Evolutionary conservation across 1,284 basidiomycete genomes (phyloP), one percentile per base, ranked within the genome.

Genomic region (Sphaerobolus stellatus): DNA sequence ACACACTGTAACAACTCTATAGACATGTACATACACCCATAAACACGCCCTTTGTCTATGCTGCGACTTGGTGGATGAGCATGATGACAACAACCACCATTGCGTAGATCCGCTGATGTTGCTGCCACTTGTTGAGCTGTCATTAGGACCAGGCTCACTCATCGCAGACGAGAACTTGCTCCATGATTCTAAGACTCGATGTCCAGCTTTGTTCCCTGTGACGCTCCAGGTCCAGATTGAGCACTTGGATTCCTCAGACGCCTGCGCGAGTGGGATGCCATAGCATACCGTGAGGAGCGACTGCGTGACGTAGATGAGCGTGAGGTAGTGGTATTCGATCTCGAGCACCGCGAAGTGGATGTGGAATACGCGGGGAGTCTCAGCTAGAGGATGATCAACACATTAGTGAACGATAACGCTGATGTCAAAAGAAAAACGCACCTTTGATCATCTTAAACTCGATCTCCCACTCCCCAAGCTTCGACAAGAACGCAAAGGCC

Each of bases 281-380:
- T 54, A 36, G 20, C 52, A 48, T 24, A 54, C 34, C 2, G 52
- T 54, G 11, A 54, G 46, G 14, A 29, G 5, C 22, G 25, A 48
- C n/a, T 54, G 52, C 1, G 47, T 48, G 24, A 30, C 36, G 22
- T 40, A 43, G 8, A 33, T 41, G 14, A 54, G 24, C 4, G 30
- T 18, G 14, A 54, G 36, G 24, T 54, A 54, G 36, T 54, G 52
- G 20, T 54, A 54, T 40, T 54, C 52, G 25, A 54, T 40, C 22
- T 54, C 52, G 5, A 54, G 45, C 4, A 43, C 45, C 1, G 52
- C 46, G 48, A 25, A 8, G 34, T 13, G 34, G 22, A 18, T n/a
- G 36, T n/a, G n/a, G 13, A 51, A 18, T 9, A 16, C 25, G 7
- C 14, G 28, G 29, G 14, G 24, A 27, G 20, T 27, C 6, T 24